Percentiles rank a stretch among this genome's conserved stretches.
Conservation (phyloP, 768 basidiomycete genomes). For the Saitozyma podzolica region DNA sequence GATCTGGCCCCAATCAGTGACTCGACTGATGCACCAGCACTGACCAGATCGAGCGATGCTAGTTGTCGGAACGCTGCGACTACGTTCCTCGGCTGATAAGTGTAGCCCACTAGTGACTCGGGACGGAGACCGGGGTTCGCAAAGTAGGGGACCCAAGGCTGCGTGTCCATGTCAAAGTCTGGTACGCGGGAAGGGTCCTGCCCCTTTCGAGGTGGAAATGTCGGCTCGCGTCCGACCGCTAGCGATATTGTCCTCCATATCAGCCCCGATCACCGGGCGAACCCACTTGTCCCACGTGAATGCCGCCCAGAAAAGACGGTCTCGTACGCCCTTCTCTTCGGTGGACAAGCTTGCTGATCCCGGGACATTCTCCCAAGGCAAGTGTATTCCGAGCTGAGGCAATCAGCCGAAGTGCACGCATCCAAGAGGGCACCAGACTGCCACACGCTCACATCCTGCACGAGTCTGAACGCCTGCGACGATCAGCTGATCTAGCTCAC, state of each 20-base stretch:
- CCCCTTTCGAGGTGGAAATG: conserved; percentile 10
- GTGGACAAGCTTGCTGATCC: conserved; percentile 10
- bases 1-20: conserved; percentile 1
- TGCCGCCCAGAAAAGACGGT: conserved; percentile 19
- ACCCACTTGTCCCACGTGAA: conserved; percentile 25
- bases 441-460: conserved; percentile 11
- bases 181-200: conserved; percentile 9
- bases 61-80: conserved; percentile 5
- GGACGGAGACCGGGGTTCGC: conserved; percentile 13
- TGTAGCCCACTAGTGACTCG: conserved; percentile 8
- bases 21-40: background rate
- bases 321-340: conserved; percentile 10
- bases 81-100: conserved; percentile 5
- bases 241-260: conserved; percentile 13
- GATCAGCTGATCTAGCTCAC: background rate
- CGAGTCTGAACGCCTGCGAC: conserved; percentile 16
- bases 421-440: too few species aligned
- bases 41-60: conserved; percentile 5
- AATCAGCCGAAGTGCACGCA: background rate
- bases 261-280: too few species aligned
- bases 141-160: conserved; percentile 17
- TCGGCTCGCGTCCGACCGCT: conserved; percentile 16
- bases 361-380: conserved; percentile 6
- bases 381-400: conserved; percentile 15
- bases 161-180: conserved; percentile 14